Conservation (phyloP, 2,329 filamentous ascomycete species). For the Moelleriella libera region DNA sequence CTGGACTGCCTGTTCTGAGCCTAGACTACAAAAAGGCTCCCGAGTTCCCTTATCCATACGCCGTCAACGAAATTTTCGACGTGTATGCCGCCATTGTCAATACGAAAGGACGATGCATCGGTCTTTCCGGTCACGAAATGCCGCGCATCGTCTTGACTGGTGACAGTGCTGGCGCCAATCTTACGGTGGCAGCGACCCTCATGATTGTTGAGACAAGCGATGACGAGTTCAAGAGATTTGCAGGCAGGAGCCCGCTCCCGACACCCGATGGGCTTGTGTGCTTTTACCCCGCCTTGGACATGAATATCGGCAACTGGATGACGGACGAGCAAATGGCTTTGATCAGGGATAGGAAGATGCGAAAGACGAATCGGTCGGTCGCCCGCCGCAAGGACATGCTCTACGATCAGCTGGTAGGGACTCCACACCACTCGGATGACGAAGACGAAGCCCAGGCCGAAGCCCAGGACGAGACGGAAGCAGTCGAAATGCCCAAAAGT, state of each 20-base stretch:
- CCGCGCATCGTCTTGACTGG: conserved; percentile 30
- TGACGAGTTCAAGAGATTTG: conserved; percentile 17
- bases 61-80: conserved; percentile 35
- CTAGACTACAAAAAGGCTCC: conserved; percentile 61
- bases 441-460: conserved; percentile 40
- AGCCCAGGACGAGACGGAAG: conserved; percentile 15
- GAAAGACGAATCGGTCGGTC: conserved; percentile 66
- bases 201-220: conserved; percentile 75
- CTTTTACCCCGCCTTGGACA: conserved; percentile 81
- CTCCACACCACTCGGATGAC: conserved; percentile 68
- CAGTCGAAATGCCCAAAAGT: conserved; percentile 9
- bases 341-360: conserved; percentile 68
- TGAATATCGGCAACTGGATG: conserved; percentile 99
- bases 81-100: conserved; percentile 24
- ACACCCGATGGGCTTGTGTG: conserved; percentile 68
- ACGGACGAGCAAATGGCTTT: conserved; percentile 93
- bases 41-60: conserved; percentile 33
- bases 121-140: conserved; percentile 23
- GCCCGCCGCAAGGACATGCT: conserved; percentile 77
- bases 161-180: conserved; percentile 34
- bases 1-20: conserved; percentile 77
- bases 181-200: conserved; percentile 55
- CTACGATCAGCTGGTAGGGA: conserved; percentile 72
- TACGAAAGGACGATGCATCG: conserved; percentile 26
- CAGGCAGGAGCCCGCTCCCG: conserved; percentile 42